These are phyloP conservation scores for Hymenoscyphus repandus DNA, from an alignment of 2,329 filamentous ascomycete genomes.

Conservation along the genomic window DNA sequence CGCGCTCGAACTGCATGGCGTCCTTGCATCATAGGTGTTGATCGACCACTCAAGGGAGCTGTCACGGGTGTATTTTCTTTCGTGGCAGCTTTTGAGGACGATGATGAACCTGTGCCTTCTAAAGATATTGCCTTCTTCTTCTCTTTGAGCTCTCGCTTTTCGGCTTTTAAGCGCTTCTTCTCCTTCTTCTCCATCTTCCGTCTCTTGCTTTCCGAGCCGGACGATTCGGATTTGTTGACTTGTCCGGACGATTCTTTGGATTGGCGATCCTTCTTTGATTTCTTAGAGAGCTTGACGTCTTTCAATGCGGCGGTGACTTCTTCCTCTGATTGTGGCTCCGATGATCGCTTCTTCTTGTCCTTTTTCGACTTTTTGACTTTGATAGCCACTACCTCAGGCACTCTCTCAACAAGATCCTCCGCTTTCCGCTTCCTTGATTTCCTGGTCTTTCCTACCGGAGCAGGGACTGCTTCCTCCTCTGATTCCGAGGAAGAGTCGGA, in stretches of 20 bases:
- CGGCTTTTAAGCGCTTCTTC: conserved; percentile 37
- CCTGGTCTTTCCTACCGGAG: conserved; percentile 17
- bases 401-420: conserved; percentile 36
- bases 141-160: conserved; percentile 40
- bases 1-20: conserved; percentile 72
- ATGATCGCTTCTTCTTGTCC: conserved; percentile 22
- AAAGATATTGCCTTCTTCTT: conserved; percentile 34
- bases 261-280: conserved; percentile 25
- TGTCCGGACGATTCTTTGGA: conserved; percentile 7
- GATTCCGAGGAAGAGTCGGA: conserved; percentile 12
- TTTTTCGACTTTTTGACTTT: conserved; percentile 33
- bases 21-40: conserved; percentile 43
- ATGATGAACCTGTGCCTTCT: conserved; percentile 18
- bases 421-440: conserved; percentile 40
- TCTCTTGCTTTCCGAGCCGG: conserved; percentile 31
- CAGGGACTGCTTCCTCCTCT: conserved; percentile 14
- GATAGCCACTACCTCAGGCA: conserved; percentile 10
- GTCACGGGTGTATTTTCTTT: conserved; percentile 27
- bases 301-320: not conserved
- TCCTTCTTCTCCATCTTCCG: conserved; percentile 31
- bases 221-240: conserved; percentile 18
- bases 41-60: conserved; percentile 38
- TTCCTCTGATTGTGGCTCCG: conserved; percentile 6
- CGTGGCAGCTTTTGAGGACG: conserved; percentile 13
- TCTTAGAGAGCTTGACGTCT: conserved; percentile 33